These are phyloP conservation scores for Solanum clarkiae DNA, from an alignment of 257 asterid species.

Conservation along the genomic window DNA sequence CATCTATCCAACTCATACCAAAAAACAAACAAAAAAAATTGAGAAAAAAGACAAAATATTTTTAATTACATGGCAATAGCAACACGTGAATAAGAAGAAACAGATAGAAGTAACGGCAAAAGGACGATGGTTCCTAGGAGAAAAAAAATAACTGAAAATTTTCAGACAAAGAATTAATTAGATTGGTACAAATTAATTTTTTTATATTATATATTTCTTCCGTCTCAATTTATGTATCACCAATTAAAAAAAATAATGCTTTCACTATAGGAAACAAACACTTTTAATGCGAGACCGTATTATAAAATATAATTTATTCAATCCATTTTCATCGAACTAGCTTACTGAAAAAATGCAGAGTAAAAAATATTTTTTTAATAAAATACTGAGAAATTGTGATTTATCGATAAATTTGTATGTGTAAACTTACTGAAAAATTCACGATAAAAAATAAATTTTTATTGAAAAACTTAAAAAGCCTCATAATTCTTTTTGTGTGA, in stretches of 20 bases:
- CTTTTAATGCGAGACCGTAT: too few species aligned
- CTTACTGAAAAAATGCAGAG: too few species aligned
- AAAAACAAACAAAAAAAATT: slow-evolving; percentile 18
- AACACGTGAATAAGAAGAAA: slow-evolving; percentile 43
- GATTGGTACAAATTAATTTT: background rate
- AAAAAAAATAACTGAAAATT: background rate
- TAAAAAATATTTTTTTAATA: too few species aligned
- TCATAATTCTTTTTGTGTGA: background rate
- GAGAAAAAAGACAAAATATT: background rate
- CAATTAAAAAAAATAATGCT: too few species aligned
- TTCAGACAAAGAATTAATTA: background rate
- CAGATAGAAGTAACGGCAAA: background rate
- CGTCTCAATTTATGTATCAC: background rate
- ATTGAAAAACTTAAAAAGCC: rapidly evolving
- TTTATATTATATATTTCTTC: rapidly evolving
- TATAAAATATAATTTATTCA: too few species aligned
- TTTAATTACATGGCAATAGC: slow-evolving; percentile 1
- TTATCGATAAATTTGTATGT: too few species aligned
- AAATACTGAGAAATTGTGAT: too few species aligned
- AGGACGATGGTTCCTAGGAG: slow-evolving; percentile 31
- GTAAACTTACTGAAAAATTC: too few species aligned
- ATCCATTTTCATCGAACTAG: too few species aligned
- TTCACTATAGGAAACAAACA: too few species aligned
- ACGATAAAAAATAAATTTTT: too few species aligned
- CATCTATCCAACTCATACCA: slow-evolving; percentile 28